phyloP scores from a whole-genome alignment of 129 eudicot species.

The Chrysanthemum lavandulifolium region DNA sequence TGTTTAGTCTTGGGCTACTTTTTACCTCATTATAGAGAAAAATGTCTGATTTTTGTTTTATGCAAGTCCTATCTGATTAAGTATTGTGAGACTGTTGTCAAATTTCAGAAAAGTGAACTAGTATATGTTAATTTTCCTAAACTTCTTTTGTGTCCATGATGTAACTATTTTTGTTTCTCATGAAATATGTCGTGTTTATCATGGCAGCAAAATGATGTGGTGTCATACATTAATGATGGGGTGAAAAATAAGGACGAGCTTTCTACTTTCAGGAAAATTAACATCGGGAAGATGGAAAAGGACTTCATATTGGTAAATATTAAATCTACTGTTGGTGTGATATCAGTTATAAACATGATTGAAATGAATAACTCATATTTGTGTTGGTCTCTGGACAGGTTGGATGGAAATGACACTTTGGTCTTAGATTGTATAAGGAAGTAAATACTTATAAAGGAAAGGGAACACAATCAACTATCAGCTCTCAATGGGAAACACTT shows the following conservation, averaged over 20 bases:
- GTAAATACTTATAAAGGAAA: constrained; percentile 35
- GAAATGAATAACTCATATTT: background rate
- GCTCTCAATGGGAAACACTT: constrained; percentile 73
- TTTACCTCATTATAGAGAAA: constrained; percentile 2
- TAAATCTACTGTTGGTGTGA: constrained; percentile 4
- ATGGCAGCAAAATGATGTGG: constrained; percentile 74
- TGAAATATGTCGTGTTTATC: background rate
- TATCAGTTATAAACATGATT: background rate
- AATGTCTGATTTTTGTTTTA: background rate
- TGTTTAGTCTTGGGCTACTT: background rate
- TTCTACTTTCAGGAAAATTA: constrained; percentile 54
- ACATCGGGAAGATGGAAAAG: constrained; percentile 60
- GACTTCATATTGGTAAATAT: constrained; percentile 58
- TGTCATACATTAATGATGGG: constrained; percentile 49
- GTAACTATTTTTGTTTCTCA: constrained; percentile 1
- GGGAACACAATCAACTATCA: constrained; percentile 16
- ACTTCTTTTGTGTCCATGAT: background rate
- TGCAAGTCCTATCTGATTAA: constrained; percentile 10
- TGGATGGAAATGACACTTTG: constrained; percentile 68
- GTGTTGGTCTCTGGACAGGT: constrained; percentile 44
- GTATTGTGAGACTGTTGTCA: background rate
- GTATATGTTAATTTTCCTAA: background rate
- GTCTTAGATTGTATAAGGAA: constrained; percentile 76
- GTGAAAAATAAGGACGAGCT: constrained; percentile 49
- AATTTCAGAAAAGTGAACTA: constrained; percentile 4